Evolutionary conservation across 805 yeast genomes (phyloP), one percentile per base, ranked within the genome.

Genomic region (Starmerella ratchasimensis): DNA sequence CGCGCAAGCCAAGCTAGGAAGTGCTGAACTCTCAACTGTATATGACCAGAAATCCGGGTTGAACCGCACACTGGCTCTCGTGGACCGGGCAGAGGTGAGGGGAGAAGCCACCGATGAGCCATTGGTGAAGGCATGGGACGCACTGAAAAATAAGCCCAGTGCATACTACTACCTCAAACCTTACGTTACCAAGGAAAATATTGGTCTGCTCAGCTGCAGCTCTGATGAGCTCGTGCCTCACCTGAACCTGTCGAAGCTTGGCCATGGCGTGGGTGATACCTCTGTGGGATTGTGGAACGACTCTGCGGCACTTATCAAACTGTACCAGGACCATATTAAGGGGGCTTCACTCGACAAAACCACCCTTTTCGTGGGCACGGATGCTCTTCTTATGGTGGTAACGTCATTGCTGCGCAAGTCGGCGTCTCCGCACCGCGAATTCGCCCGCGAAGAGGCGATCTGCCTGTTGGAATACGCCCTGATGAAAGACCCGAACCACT

Each of bases 301-400:
- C n/a, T 6, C 15, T 6, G n/a, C 7, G 28, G n/a, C 14, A 13
- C 15, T 13, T n/a, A 15, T 69, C n/a, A 33, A 38, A 0, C 58
- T 59, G 21, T 76, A 67, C 52, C 56, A 59, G 13, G 45, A 53
- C 13, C 43, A 44, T 37, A 18, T 63, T 66, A 38, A 60, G 56
- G 41, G 54, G 49, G 14, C 53, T 63, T 26, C 56, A 68, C 33
- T 33, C 50, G 20, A 45, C 46, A 5, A 70, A 71, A 51, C 78
- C 28, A 94, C 84, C 53, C 79, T 77, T 53, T 78, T 76, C 44
- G 54, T 72, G 2, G 80, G 79, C 5, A 74, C 78, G 43, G 82
- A 76, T 38, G 68, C 80, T 33, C 55, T 80, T 8, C 53, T 83
- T 5, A 56, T 76, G 33, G 69, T 76, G 1, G 65, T 74, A 0